A percentile compares a stretch with the other conserved stretches of the same genome.
These are phyloP conservation scores for Xanthoconium separans DNA, from an alignment of 1,284 basidiomycete genomes.

Conservation along the genomic window DNA sequence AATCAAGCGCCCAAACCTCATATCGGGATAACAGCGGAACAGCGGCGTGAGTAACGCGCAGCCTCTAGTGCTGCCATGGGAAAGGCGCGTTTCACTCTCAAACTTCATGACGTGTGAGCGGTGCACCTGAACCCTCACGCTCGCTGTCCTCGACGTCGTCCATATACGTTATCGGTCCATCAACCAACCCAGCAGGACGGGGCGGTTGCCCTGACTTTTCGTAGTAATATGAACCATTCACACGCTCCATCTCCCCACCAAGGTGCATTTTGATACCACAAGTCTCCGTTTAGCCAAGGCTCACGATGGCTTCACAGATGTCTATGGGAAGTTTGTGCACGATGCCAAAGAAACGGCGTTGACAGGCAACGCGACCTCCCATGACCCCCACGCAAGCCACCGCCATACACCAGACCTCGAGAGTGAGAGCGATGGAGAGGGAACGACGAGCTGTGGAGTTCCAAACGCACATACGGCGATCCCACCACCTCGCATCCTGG, in stretches of 20 bases:
- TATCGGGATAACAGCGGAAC: too few relatives aligned
- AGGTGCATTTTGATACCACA: slow-evolving; percentile 13
- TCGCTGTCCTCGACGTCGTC: not conserved
- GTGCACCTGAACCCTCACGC: too few relatives aligned
- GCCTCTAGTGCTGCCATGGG: too few relatives aligned
- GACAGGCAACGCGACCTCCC: not conserved
- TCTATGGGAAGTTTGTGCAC: slow-evolving; percentile 2
- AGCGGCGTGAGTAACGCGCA: too few relatives aligned
- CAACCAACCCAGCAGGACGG: not conserved
- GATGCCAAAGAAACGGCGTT: slow-evolving; percentile 12
- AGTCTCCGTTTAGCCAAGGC: not conserved
- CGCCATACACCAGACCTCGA: slow-evolving; percentile 3
- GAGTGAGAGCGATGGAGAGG: slow-evolving; percentile 16
- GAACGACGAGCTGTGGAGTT: not conserved
- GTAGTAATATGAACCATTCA: slow-evolving; percentile 14
- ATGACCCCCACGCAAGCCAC: slow-evolving; percentile 3
- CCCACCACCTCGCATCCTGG: not conserved
- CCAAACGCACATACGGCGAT: not conserved
- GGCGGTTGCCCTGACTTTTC: not conserved
- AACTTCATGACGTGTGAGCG: too few relatives aligned
- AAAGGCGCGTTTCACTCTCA: too few relatives aligned
- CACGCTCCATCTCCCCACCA: slow-evolving; percentile 3
- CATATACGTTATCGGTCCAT: not conserved
- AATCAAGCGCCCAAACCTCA: too few relatives aligned
- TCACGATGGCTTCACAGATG: slow-evolving; percentile 11